Evolutionary conservation across 805 yeast species (phyloP), one percentile per base, ranked within the genome.

Genomic region (Nakazawaea anatomiae): DNA sequence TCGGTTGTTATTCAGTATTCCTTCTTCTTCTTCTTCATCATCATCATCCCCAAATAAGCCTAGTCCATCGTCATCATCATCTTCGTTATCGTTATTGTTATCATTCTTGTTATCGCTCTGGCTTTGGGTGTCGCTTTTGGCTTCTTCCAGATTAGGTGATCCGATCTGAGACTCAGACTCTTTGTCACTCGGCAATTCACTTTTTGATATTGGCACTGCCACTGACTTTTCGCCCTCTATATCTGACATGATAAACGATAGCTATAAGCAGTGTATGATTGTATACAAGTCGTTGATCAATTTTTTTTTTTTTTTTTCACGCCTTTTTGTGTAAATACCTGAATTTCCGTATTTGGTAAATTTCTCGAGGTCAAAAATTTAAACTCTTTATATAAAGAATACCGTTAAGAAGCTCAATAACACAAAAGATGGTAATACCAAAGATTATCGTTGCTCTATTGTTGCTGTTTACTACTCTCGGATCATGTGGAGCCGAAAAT

Each of bases 11-110:
- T 18, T 18, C 25, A 18, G 25, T 18, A 18, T 41, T 45, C 44
- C 48, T 14, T 34, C 30, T 45, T 47, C 48, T 11, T 49, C 50
- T 10, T 66, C 71, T 44, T 65, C 68, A 36, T 62, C 68, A 34
- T 63, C 67, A 18, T 62, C 69, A n/a, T 60, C 68, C 11, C 58
- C 64, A 31, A 45, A 46, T 32, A 42, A 50, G 52, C 60, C 52
- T 59, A 77, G 59, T 54, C 75, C 73, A 54, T 66, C 72, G 57
- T 69, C 58, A 35, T 64, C 72, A n/a, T 66, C 76, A 4, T 63
- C 71, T 18, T 61, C 69, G 36, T 51, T 64, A 29, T 38, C 41
- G 9, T 39, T n/a, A 12, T 29, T 29, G 11, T 46, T 27, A 12
- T n/a, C 18, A 11, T 29, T 38, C 25, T 6, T 9, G 25, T 44